Evolutionary conservation across 1,284 basidiomycete species (phyloP), one percentile per base, ranked within the genome.

Genomic region (Pterulicium gracile): DNA sequence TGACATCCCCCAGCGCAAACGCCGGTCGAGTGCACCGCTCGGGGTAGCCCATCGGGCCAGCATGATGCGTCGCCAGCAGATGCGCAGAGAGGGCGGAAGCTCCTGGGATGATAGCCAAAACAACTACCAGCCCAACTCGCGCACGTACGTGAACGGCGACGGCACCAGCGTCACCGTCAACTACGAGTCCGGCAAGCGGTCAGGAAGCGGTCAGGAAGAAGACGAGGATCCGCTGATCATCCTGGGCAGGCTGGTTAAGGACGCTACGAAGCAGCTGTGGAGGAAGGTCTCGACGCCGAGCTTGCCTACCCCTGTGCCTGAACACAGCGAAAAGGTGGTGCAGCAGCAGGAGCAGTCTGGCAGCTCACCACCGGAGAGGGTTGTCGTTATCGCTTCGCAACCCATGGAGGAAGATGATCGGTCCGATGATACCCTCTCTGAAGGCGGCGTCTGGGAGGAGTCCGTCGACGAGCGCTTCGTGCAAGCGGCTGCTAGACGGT

Each of bases 11-110:
- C 76, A 75, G 1, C 67, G 74, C 27, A 73, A 71, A 53, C 72
- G 77, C 42, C 70, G 72, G 39, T 74, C 72, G 4, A 61, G 65
- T 40, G 64, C 69, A n/a, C 79, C 77, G 14, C 66, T 85, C 14
- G 81, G 81, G 20, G 71, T 81, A 53, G 73, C 78, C 44, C 77
- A 73, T n/a, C 75, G 77, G 44, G 68, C 67, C 20, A 69, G 70
- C 47, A 65, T 79, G 53, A 60, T 70, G 45, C 61, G 66, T 35
- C 59, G 65, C 45, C 63, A 61, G 47, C 59, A 61, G 45, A 54
- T 51, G 32, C 44, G 55, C 23, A 44, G 47, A 41, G 36, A 45
- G 44, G 34, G 4, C 21, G 21, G 34, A 4, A 51, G 50, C 35
- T 24, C 42, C 13, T 46, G 56, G 45, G 40, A 54, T 48, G 46